Evolutionary conservation across 345 rosid genomes (phyloP), one percentile per base, ranked within the genome.

Genomic region (Diplotaxis tenuifolia): DNA sequence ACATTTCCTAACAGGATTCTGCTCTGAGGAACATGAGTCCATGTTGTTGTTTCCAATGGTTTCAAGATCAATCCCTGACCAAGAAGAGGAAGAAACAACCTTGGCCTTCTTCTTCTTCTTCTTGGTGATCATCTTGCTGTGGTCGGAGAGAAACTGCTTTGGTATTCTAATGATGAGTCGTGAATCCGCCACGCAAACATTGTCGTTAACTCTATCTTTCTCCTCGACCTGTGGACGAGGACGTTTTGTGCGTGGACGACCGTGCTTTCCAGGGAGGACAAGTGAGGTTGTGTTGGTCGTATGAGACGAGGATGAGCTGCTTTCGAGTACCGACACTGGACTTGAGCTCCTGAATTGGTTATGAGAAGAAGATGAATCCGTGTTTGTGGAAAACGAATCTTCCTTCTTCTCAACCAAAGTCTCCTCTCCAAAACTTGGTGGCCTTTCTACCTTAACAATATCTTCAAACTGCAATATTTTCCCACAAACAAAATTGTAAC

Each of bases 211-310:
- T 42, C 2, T 42, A 42, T 42, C 97, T 87, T 59, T 69, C 2
- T 75, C 74, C 7, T 76, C 75, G 54, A 89, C 70, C 1, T 86
- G 84, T 9, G 96, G 99, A 36, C 97, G 96, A 3, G 96, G 92
- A 31, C 98, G 96, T 72, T 95, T 95, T 85, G 92, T 92, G 28
- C 97, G 92, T 9, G 98, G 85, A 61, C 98, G 93, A 2, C 96
- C 97, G 5, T 84, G 76, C 69, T 73, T 87, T 14, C 81, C 89
- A 0, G 81, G 68, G 16, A 79, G 76, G 42, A 34, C 79, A 20
- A 72, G 60, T 0, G 80, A 70, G 32, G 80, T 32, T 45, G 80
- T 67, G 79, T 76, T 76, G 65, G 58, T 72, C 42, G 79, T 77
- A 4, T 84, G 91, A 0, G 93, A 84, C 70, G 86, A 88, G 9